Base-by-base conservation (phyloP, 1,284 basidiomycete species). In the Trichosporon coremiiforme region DNA sequence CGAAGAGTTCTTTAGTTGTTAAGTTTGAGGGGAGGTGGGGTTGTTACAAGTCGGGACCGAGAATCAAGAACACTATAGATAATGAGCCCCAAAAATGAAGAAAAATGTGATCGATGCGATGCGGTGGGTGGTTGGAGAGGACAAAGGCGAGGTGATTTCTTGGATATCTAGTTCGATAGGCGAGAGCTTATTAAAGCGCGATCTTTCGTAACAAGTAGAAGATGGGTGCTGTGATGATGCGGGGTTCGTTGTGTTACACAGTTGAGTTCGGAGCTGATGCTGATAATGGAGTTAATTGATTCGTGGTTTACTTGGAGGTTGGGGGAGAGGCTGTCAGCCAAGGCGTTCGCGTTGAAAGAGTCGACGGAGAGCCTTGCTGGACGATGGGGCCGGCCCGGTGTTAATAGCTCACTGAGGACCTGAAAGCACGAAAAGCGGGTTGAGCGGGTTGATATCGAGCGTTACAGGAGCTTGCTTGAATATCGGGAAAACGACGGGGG, bases 1-100 rank as follows among this genome's bases (percentile, higher is more conserved):
- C n/a, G 31, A 33, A 35, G 33, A 22, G 29, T 50, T 65, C 64
- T 68, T 65, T 65, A 38, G 38, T 7, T 33, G 57, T 35, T 4
- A 7, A 31, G 57, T 60, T 35, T 60, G 57, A 60, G 29, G 41
- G 57, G 31, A 33, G 31, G 57, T 35, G 29, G 15, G 57, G 57
- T 60, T 60, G 57, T 60, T 60, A 60, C 57, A 60, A 60, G 57
- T 35, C 57, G 57, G 29, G 57, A 60, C 53, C 53, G 53, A 55
- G 53, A 60, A 60, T 60, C 57, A 60, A 60, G 17, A 33, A 60
- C 31, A 33, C 20, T 60, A 60, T 33, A 60, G 57, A 35, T 55
- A 31, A 47, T 66, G 65, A 45, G 65, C 36, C 33, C 50, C 41
- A 55, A 50, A 35, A 50, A 50, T 45, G 65, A 66, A 33, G 20